phyloP scores from a whole-genome alignment of 345 rosid species.

The Brassica cretica region DNA sequence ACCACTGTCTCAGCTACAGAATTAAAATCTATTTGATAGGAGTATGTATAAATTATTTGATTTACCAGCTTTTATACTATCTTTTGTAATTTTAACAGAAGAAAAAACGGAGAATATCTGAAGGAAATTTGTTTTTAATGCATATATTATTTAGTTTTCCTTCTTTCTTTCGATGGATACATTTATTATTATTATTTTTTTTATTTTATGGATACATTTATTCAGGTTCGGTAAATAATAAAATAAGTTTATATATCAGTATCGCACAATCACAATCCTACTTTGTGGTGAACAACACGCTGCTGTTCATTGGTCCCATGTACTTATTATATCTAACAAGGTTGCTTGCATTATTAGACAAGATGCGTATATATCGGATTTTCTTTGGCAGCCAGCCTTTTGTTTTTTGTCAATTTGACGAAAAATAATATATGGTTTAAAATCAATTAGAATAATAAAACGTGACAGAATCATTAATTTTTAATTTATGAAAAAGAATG shows the following conservation, averaged over 20 bases:
- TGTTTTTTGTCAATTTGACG: neutral
- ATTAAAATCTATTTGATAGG: neutral
- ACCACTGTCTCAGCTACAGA: neutral
- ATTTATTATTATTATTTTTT: too few species aligned
- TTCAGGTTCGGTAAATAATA: neutral
- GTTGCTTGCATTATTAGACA: constrained; percentile 10
- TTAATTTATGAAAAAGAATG: constrained; percentile 49
- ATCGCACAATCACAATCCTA: neutral
- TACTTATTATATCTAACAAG: neutral
- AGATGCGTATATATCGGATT: neutral
- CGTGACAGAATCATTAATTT: neutral
- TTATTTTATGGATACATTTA: constrained; percentile 2
- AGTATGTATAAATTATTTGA: neutral
- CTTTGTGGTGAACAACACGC: neutral
- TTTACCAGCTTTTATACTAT: neutral
- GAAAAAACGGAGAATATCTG: neutral
- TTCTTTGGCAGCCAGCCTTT: neutral
- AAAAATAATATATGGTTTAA: neutral
- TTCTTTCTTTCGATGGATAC: neutral
- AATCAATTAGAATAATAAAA: neutral
- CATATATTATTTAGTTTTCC: neutral
- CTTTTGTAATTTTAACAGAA: neutral
- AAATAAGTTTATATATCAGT: neutral
- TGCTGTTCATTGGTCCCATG: constrained; percentile 5
- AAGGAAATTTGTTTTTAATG: neutral